These are phyloP conservation scores for Candida neerlandica DNA, from an alignment of 1,139 yeast genomes.

Conservation along the genomic window DNA sequence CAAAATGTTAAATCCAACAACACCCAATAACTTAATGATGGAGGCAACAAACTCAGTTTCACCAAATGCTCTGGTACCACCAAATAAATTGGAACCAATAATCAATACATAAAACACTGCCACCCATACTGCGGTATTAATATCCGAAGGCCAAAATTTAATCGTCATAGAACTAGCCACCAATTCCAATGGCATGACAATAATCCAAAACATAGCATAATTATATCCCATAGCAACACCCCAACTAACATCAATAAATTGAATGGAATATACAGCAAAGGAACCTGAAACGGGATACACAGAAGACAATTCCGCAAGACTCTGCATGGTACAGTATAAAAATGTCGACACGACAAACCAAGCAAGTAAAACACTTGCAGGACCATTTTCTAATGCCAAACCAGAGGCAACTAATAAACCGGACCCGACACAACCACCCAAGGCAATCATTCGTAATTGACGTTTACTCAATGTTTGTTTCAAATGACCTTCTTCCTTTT, in stretches of 20 bases:
- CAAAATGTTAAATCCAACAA: conserved; percentile 66
- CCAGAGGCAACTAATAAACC: conserved; percentile 43
- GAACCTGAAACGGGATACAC: conserved; percentile 72
- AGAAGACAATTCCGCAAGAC: conserved; percentile 69
- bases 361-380: conserved; percentile 41
- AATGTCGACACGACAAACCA: conserved; percentile 47
- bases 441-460: conserved; percentile 40
- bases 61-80: conserved; percentile 67
- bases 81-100: conserved; percentile 50
- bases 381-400: conserved; percentile 42
- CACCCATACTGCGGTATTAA: conserved; percentile 70
- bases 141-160: conserved; percentile 59
- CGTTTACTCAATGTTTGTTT: conserved; percentile 35
- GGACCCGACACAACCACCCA: conserved; percentile 43
- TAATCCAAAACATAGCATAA: conserved; percentile 69
- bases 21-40: conserved; percentile 60
- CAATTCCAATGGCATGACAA: conserved; percentile 68
- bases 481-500: conserved; percentile 16
- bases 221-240: conserved; percentile 78
- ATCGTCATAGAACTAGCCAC: conserved; percentile 74
- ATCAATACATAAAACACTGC: conserved; percentile 62
- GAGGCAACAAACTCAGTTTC: conserved; percentile 69
- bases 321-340: conserved; percentile 67
- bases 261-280: conserved; percentile 59
- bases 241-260: conserved; percentile 66